Percentiles rank a stretch among this genome's conserved stretches.
Evolutionary conservation across 768 basidiomycete genomes (phyloP).

Genomic region (Stropharia rugosoannulata): DNA sequence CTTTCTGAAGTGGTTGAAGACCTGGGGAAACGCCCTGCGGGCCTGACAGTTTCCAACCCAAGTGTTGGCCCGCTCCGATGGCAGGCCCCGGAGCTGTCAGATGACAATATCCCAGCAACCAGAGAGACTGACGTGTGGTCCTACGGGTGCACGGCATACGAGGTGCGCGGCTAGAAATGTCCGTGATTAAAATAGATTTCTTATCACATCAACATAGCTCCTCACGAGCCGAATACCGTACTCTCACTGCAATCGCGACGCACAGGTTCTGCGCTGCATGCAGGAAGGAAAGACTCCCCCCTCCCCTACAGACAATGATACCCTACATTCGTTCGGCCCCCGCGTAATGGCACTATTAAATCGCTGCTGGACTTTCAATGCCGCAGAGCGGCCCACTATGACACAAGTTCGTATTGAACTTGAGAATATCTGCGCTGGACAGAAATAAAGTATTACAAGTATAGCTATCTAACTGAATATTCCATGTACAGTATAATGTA

Average conservation of each 20-base stretch:
- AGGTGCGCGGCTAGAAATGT: slow-evolving; percentile 19
- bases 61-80: slow-evolving; percentile 30
- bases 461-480: slow-evolving; percentile 39
- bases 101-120: slow-evolving; percentile 23
- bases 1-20: slow-evolving; percentile 34
- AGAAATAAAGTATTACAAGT: slow-evolving; percentile 29
- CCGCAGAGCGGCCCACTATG: slow-evolving; percentile 20
- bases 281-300: slow-evolving; percentile 18
- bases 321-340: slow-evolving; percentile 8
- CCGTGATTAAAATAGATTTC: background rate
- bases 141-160: slow-evolving; percentile 34
- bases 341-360: slow-evolving; percentile 17
- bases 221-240: slow-evolving; percentile 24
- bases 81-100: slow-evolving; percentile 33
- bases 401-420: slow-evolving; percentile 13
- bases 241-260: slow-evolving; percentile 18
- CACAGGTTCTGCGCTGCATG: slow-evolving; percentile 21
- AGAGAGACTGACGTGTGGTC: slow-evolving; percentile 32
- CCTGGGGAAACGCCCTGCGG: slow-evolving; percentile 22
- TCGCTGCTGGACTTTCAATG: slow-evolving; percentile 21
- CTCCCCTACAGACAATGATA: slow-evolving; percentile 9
- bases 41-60: slow-evolving; percentile 27
- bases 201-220: slow-evolving; percentile 12
- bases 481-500: slow-evolving; percentile 19
- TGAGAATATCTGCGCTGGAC: slow-evolving; percentile 11